Percentiles rank a stretch among this genome's conserved stretches.
Conservation (phyloP, 164 flowering plant genomes). For the Umbellularia californica region DNA sequence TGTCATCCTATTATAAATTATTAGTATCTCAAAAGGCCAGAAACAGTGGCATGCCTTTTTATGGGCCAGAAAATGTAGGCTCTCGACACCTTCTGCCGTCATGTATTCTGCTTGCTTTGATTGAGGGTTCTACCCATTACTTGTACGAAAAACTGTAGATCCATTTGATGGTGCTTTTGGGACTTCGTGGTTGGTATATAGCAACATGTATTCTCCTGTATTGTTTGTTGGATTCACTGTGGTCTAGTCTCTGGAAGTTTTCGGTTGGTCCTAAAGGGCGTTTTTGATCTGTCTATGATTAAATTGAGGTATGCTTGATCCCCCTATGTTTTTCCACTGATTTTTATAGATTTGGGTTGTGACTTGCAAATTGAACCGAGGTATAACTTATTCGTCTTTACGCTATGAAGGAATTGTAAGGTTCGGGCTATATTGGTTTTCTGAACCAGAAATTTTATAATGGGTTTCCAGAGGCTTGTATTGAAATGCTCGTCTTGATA, state of each 20-base stretch:
- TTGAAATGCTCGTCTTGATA: too few relatives aligned
- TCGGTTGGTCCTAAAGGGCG: background rate
- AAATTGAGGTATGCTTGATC: background rate
- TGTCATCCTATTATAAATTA: conserved; percentile 11
- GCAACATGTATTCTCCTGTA: background rate
- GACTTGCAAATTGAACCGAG: too few relatives aligned
- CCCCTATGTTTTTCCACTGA: background rate
- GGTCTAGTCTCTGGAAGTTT: background rate
- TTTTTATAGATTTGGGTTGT: too few relatives aligned
- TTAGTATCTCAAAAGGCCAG: background rate
- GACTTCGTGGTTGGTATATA: background rate
- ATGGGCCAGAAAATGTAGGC: background rate
- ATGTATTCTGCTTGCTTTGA: conserved; percentile 1
- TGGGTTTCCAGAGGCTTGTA: too few relatives aligned
- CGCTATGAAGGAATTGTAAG: too few relatives aligned
- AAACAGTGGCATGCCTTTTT: background rate
- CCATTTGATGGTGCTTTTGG: background rate
- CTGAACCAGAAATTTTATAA: too few relatives aligned
- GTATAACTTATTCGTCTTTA: too few relatives aligned
- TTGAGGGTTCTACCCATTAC: background rate
- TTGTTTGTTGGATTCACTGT: background rate
- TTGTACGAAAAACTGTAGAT: background rate
- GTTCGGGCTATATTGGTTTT: too few relatives aligned
- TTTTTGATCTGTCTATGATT: too few relatives aligned
- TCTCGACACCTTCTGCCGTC: background rate